A percentile compares a stretch with the other conserved stretches of the same genome.
Evolutionary conservation across 352 stramenopile genomes (phyloP).

Genomic region (Pilasporangium apinafurcum): DNA sequence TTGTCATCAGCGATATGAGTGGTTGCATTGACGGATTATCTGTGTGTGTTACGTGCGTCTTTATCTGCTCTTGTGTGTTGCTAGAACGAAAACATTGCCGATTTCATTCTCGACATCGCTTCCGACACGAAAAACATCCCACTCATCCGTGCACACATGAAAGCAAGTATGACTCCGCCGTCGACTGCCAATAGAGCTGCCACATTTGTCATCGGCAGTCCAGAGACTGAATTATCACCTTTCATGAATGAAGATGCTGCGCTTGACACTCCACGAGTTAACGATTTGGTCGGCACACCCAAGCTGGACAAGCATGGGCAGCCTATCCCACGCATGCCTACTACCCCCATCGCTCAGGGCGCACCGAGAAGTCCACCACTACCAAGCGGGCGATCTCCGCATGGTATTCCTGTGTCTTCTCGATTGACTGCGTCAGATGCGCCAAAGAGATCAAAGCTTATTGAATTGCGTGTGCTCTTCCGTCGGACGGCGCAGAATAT

Average conservation of each 20-base stretch:
- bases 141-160: slow-evolving; percentile 44
- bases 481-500: slow-evolving; percentile 63
- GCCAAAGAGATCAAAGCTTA: slow-evolving; percentile 30
- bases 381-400: background rate
- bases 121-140: slow-evolving; percentile 56
- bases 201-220: slow-evolving; percentile 20
- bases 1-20: too few species aligned
- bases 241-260: slow-evolving; percentile 45
- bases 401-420: too few species aligned
- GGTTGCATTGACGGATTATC: too few species aligned
- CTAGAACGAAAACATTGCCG: slow-evolving; percentile 73
- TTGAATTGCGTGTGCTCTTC: slow-evolving; percentile 71
- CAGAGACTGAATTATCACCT: slow-evolving; percentile 37
- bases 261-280: slow-evolving; percentile 37
- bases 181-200: background rate
- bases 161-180: slow-evolving; percentile 17
- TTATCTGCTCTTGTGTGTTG: slow-evolving; percentile 3
- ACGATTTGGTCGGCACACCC: slow-evolving; percentile 24
- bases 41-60: background rate
- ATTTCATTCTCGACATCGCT: slow-evolving; percentile 77
- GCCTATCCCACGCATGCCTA: slow-evolving; percentile 2
- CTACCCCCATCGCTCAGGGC: slow-evolving; percentile 10
- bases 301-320: background rate
- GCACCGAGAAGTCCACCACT: slow-evolving; percentile 16
- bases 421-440: background rate